Conservation (phyloP, 768 basidiomycete genomes). For the Sistotremastrum niveocremeum region DNA sequence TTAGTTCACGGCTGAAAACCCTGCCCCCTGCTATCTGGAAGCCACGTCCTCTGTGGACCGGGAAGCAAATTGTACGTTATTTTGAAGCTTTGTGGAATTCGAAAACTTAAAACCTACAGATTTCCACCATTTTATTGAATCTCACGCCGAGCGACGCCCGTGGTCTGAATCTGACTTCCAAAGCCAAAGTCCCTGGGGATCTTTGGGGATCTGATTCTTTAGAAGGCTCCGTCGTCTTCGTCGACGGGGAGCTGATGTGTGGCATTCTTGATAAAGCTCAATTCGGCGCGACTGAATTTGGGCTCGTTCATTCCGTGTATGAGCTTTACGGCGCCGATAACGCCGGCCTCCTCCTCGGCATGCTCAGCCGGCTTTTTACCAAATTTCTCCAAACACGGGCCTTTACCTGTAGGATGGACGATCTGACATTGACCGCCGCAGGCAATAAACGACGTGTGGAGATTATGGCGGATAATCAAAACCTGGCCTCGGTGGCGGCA, state of each 20-base stretch:
- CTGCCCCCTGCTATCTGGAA: constrained; percentile 89
- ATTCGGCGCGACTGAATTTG: constrained; percentile 91
- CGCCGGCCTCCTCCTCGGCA: constrained; percentile 84
- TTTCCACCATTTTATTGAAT: constrained; percentile 88
- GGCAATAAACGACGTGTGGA: constrained; percentile 60
- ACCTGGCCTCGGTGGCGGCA: constrained; percentile 75
- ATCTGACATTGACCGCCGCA: constrained; percentile 75
- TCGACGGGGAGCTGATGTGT: constrained; percentile 86
- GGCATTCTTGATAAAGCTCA: constrained; percentile 96
- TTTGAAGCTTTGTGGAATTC: not conserved
- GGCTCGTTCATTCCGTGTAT: constrained; percentile 92
- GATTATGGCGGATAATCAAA: constrained; percentile 51
- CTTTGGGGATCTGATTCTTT: constrained; percentile 73
- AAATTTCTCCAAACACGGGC: constrained; percentile 95
- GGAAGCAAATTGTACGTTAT: constrained; percentile 80
- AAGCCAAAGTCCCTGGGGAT: constrained; percentile 79
- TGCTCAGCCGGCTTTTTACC: constrained; percentile 88
- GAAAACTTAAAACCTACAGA: constrained; percentile 31
- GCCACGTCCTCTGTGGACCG: constrained; percentile 87
- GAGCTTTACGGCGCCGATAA: constrained; percentile 85
- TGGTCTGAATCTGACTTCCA: constrained; percentile 74
- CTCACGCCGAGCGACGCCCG: constrained; percentile 68
- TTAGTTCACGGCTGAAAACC: constrained; percentile 54
- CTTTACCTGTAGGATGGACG: constrained; percentile 98
- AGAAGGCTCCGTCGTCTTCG: constrained; percentile 80